Evolutionary conservation across 139 green algal species (phyloP).

Genomic region (Spirogloea muscicola): DNA sequence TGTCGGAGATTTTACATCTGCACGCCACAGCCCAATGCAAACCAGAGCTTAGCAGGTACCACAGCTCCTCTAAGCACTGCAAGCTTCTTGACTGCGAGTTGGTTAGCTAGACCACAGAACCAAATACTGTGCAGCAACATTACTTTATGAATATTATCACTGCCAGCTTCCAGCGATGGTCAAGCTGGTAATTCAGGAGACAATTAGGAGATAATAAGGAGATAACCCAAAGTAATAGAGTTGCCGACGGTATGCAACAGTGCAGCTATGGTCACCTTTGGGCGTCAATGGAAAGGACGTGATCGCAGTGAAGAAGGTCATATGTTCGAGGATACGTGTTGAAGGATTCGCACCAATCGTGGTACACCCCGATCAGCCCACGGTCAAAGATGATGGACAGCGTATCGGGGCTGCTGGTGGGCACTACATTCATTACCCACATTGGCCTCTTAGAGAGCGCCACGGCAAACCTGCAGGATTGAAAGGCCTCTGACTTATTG

Average conservation of each 20-base stretch:
- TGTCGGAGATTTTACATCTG: constrained; percentile 19
- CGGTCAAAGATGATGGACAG: background rate
- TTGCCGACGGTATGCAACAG: background rate
- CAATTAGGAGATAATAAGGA: too few species aligned
- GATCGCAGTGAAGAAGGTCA: background rate
- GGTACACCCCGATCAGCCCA: background rate
- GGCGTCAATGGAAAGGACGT: background rate
- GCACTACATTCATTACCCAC: constrained; percentile 7
- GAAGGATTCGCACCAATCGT: background rate
- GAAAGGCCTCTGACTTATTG: too few species aligned
- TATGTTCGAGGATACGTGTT: background rate
- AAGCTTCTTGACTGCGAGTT: background rate
- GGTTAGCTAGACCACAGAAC: too few species aligned
- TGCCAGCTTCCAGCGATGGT: too few species aligned
- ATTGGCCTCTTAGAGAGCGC: background rate
- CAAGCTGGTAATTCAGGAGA: too few species aligned
- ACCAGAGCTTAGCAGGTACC: background rate
- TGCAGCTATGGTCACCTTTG: background rate
- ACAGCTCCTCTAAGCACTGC: background rate
- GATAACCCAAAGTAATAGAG: too few species aligned
- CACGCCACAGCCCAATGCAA: background rate
- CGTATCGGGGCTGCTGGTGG: background rate
- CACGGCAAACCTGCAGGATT: background rate
- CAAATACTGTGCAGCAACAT: too few species aligned
- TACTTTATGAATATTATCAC: too few species aligned